Evolutionary conservation across 495 filamentous ascomycete genomes (phyloP).

Genomic region (Podospora didyma): DNA sequence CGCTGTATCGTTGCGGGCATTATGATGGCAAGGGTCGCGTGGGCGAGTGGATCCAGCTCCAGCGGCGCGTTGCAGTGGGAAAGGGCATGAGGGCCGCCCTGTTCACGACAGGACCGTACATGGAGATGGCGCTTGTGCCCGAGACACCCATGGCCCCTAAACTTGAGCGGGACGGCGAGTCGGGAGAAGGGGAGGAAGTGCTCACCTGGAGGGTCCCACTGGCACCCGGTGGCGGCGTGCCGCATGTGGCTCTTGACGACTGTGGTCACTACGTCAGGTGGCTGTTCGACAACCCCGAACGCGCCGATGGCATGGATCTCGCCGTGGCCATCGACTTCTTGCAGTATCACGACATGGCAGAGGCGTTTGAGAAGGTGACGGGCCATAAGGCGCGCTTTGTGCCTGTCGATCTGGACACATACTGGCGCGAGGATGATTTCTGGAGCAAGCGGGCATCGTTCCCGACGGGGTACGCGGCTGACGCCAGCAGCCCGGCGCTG

Average conservation of each 20-base stretch:
- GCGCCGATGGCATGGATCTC: constrained; percentile 48
- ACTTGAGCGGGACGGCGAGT: constrained; percentile 32
- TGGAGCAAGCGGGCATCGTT: constrained; percentile 15
- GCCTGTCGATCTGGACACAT: constrained; percentile 39
- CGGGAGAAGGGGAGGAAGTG: constrained; percentile 35
- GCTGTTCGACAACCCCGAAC: constrained; percentile 51
- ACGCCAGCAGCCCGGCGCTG: constrained; percentile 35
- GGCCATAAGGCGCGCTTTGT: constrained; percentile 45
- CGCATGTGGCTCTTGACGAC: constrained; percentile 49
- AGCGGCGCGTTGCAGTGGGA: constrained; percentile 29
- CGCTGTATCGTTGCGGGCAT: constrained; percentile 46
- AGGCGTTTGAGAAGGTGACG: constrained; percentile 50
- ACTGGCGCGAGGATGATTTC: constrained; percentile 25
- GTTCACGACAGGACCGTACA: constrained; percentile 52
- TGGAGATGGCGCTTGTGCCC: constrained; percentile 43
- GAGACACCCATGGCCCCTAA: constrained; percentile 33
- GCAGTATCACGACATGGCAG: constrained; percentile 40
- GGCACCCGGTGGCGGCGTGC: constrained; percentile 35
- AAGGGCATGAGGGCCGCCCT: constrained; percentile 42
- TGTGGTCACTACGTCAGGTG: constrained; percentile 51
- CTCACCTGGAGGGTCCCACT: constrained; percentile 45
- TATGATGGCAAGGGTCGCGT: constrained; percentile 55
- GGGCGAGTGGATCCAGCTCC: constrained; percentile 44
- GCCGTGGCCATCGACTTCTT: constrained; percentile 48
- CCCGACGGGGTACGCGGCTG: constrained; percentile 36